These are phyloP conservation scores for Rosa chinensis DNA, from an alignment of 306 rosid species.

Conservation along the genomic window DNA sequence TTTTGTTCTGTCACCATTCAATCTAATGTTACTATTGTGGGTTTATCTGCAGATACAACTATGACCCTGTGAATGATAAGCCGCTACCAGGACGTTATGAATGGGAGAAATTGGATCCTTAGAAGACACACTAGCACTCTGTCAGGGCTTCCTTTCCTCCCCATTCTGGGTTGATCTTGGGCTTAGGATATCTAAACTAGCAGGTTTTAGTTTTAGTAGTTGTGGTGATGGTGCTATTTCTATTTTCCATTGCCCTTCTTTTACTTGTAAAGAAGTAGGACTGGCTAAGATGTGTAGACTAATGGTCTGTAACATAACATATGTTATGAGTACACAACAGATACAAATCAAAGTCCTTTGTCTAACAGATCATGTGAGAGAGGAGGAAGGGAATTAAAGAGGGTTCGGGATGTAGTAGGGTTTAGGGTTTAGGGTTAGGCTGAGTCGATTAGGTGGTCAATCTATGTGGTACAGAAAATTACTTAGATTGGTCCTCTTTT, in stretches of 20 bases:
- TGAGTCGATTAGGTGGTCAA: constrained; percentile 53
- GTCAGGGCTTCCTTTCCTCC: constrained; percentile 45
- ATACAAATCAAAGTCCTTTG: constrained; percentile 75
- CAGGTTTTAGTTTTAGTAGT: constrained; percentile 62
- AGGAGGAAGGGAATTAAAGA: constrained; percentile 35
- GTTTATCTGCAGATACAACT: constrained; percentile 83
- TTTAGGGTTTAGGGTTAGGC: constrained; percentile 38
- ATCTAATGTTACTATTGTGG: constrained; percentile 11
- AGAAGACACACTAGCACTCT: constrained; percentile 38
- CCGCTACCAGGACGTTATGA: constrained; percentile 84
- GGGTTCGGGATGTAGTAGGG: constrained; percentile 44
- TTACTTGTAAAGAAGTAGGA: constrained; percentile 94
- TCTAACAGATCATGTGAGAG: constrained; percentile 73
- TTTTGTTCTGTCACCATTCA: not conserved
- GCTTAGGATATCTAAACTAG: constrained; percentile 38
- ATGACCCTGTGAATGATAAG: constrained; percentile 74
- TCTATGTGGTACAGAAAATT: constrained; percentile 74
- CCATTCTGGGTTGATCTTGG: constrained; percentile 37
- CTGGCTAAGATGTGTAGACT: constrained; percentile 60
- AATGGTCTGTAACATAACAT: constrained; percentile 84
- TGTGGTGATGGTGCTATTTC: constrained; percentile 85
- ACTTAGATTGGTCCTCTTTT: constrained; percentile 38
- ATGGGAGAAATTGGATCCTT: constrained; percentile 74
- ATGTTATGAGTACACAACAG: constrained; percentile 66
- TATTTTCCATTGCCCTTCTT: constrained; percentile 73